Conservation (phyloP, 1,139 yeast genomes). For the Diutina scorzettiae region DNA sequence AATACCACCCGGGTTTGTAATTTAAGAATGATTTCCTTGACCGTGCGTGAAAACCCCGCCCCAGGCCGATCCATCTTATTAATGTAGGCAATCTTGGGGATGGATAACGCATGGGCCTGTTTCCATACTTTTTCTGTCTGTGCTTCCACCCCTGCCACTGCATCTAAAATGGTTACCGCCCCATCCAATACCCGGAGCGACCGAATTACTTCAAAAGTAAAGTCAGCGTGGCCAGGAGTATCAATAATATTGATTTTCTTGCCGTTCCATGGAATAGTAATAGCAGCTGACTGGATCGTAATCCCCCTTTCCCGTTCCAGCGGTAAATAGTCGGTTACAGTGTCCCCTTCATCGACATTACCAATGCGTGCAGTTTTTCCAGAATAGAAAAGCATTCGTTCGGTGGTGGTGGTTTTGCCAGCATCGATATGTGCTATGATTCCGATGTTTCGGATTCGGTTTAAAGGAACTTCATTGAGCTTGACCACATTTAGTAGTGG, state of each 20-base stretch:
- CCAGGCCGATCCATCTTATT: constrained; percentile 97
- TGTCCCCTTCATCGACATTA: constrained; percentile 93
- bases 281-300: constrained; percentile 94
- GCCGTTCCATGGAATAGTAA: constrained; percentile 76
- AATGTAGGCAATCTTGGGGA: constrained; percentile 70
- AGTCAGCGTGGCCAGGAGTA: constrained; percentile 98
- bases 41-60: constrained; percentile 87
- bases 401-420: constrained; percentile 87
- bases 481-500: not conserved
- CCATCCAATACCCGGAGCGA: constrained; percentile 89
- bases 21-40: constrained; percentile 70
- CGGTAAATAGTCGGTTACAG: constrained; percentile 85
- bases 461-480: not conserved
- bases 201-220: constrained; percentile 86
- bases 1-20: constrained; percentile 64
- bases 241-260: constrained; percentile 78
- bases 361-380: constrained; percentile 79
- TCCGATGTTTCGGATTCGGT: constrained; percentile 41
- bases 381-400: constrained; percentile 78
- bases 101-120: constrained; percentile 55
- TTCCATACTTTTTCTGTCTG: constrained; percentile 97
- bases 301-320: constrained; percentile 91
- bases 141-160: constrained; percentile 96
- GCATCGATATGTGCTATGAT: constrained; percentile 83
- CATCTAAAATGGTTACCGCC: constrained; percentile 84